Evolutionary conservation across 352 stramenopile species (phyloP).

Genomic region (Pythium vanterpoolii): DNA sequence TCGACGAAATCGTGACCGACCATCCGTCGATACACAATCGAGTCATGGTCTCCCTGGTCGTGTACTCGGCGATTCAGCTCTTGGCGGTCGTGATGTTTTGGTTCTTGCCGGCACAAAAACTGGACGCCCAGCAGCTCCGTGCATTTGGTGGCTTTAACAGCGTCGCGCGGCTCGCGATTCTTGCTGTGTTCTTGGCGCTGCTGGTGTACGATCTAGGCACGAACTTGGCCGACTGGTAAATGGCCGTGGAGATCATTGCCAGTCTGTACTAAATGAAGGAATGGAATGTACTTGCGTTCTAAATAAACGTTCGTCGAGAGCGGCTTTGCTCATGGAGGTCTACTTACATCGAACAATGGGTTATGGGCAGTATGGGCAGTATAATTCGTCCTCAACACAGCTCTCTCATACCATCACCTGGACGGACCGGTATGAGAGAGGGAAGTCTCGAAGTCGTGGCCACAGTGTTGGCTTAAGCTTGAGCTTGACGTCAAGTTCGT

Average conservation of each 20-base stretch:
- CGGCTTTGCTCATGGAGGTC: too few species aligned
- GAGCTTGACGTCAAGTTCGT: too few species aligned
- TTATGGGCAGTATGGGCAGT: too few species aligned
- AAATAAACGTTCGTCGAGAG: too few species aligned
- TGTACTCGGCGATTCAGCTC: constrained; percentile 19
- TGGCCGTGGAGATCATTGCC: too few species aligned
- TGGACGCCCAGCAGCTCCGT: constrained; percentile 41
- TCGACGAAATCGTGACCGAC: background rate
- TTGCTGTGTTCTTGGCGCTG: background rate
- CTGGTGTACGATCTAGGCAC: constrained; percentile 3
- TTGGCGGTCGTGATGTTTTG: constrained; percentile 12
- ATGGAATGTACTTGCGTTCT: background rate
- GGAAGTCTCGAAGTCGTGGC: too few species aligned
- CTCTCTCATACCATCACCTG: too few species aligned
- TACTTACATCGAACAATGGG: too few species aligned
- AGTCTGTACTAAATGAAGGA: background rate
- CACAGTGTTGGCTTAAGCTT: too few species aligned
- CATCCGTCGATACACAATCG: background rate
- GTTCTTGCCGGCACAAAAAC: constrained; percentile 37
- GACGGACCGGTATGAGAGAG: too few species aligned
- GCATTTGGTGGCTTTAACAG: constrained; percentile 48
- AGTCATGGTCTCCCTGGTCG: constrained; percentile 3
- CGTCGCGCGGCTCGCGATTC: constrained; percentile 32
- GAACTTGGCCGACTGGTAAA: background rate
- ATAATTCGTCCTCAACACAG: too few species aligned